A percentile compares a stretch with the other conserved stretches of the same genome.
These are phyloP conservation scores for Penicillium sp. DNA, from an alignment of 2,329 filamentous ascomycete species.

Conservation along the genomic window DNA sequence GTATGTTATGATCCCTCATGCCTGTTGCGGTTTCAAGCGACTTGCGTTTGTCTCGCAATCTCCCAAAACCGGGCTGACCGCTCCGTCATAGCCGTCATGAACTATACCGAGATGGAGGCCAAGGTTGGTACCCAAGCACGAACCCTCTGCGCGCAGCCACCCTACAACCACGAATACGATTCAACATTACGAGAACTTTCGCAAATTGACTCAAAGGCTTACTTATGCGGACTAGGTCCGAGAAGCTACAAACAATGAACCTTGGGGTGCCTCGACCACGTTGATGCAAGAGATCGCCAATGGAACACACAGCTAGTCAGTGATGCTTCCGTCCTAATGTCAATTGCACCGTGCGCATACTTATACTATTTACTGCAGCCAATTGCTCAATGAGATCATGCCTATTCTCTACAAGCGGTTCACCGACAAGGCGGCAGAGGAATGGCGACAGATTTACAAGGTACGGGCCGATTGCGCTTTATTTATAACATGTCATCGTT, in stretches of 20 bases:
- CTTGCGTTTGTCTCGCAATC: constrained; percentile 2
- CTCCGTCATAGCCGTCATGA: constrained; percentile 73
- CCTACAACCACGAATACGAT: neutral
- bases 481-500: neutral
- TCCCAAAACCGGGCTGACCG: constrained; percentile 17
- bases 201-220: neutral
- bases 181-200: neutral
- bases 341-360: constrained; percentile 4
- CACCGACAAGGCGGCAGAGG: constrained; percentile 94
- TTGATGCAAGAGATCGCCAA: constrained; percentile 98
- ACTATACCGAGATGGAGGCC: constrained; percentile 89
- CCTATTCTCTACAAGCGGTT: constrained; percentile 99
- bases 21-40: constrained; percentile 1
- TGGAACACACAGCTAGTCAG: constrained; percentile 96
- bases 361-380: constrained; percentile 50
- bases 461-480: constrained; percentile 38
- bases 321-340: constrained; percentile 11
- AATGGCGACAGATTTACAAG: constrained; percentile 99
- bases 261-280: constrained; percentile 81
- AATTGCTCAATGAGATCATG: constrained; percentile 98
- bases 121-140: constrained; percentile 45
- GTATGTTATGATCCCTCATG: constrained; percentile 48
- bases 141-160: constrained; percentile 6
- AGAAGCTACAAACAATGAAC: constrained; percentile 98
- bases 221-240: constrained; percentile 60